phyloP scores from a whole-genome alignment of 176 grass and related monocot species.

The Carex myosuroides region DNA sequence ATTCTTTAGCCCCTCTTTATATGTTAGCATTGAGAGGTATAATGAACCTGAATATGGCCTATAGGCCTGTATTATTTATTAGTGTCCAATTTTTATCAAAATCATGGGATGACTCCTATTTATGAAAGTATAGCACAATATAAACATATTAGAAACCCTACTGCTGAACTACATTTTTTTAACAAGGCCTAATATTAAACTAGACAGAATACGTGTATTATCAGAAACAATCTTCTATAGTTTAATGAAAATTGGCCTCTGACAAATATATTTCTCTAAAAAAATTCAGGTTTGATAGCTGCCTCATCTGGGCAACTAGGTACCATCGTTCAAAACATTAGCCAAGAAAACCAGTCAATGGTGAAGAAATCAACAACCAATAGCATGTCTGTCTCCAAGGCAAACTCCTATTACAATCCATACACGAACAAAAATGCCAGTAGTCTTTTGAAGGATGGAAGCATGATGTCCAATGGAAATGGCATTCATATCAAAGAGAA shows the following conservation, averaged over 20 bases:
- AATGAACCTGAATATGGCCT: neutral
- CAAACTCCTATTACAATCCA: slow-evolving; percentile 1
- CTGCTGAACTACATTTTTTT: neutral
- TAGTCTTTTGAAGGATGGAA: slow-evolving; percentile 1
- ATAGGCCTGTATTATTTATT: neutral
- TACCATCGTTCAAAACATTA: slow-evolving; percentile 19
- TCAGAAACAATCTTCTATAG: neutral
- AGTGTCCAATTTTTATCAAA: neutral
- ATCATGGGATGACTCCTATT: neutral
- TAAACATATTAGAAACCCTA: neutral
- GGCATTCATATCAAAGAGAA: slow-evolving; percentile 14
- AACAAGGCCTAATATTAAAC: neutral
- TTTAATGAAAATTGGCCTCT: neutral
- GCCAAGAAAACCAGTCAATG: neutral
- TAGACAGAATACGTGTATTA: neutral
- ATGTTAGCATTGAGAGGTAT: neutral
- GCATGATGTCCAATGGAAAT: slow-evolving; percentile 16
- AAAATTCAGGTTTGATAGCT: slow-evolving; percentile 30
- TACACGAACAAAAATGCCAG: neutral
- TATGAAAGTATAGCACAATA: neutral
- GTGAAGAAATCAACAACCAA: neutral
- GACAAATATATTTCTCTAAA: neutral
- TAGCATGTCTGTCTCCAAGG: slow-evolving; percentile 14
- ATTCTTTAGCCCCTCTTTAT: neutral
- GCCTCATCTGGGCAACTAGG: slow-evolving; percentile 36